A percentile compares a stretch with the other conserved stretches of the same genome.
Conservation (phyloP, 257 asterid species). For the Verbena officinalis region DNA sequence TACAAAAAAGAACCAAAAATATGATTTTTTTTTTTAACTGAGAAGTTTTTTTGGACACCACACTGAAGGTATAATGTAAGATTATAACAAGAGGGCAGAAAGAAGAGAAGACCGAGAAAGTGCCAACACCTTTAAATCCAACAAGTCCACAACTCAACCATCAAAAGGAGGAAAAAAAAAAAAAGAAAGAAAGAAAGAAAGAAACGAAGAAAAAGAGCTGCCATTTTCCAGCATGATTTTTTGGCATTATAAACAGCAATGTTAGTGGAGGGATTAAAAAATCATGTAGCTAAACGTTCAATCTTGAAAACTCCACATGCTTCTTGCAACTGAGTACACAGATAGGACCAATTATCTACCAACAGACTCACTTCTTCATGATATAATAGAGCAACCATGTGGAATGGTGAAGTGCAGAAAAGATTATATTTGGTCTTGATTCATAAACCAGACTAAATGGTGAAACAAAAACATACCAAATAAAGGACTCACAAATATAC, state of each 20-base stretch:
- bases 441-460: neutral
- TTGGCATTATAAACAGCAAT: too few relatives aligned
- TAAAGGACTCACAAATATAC: neutral
- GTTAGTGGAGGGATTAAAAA: too few relatives aligned
- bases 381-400: too few relatives aligned
- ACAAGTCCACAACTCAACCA: neutral
- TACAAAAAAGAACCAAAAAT: conserved; percentile 29
- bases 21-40: conserved; percentile 26
- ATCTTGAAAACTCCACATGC: too few relatives aligned
- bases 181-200: too few relatives aligned
- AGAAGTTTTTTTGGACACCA: conserved; percentile 29
- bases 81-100: conserved; percentile 7
- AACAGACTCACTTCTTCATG: conserved; percentile 4
- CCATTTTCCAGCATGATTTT: neutral
- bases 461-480: neutral
- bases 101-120: neutral
- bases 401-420: neutral
- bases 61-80: conserved; percentile 23
- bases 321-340: too few relatives aligned
- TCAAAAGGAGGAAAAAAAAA: too few relatives aligned
- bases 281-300: too few relatives aligned
- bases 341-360: conserved; percentile 3
- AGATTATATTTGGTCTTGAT: neutral
- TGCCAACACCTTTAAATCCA: neutral
- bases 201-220: neutral